Evolutionary conservation across 2,329 filamentous ascomycete genomes (phyloP), one percentile per base, ranked within the genome.

Genomic region (Tolypocladium cylindrosporum): DNA sequence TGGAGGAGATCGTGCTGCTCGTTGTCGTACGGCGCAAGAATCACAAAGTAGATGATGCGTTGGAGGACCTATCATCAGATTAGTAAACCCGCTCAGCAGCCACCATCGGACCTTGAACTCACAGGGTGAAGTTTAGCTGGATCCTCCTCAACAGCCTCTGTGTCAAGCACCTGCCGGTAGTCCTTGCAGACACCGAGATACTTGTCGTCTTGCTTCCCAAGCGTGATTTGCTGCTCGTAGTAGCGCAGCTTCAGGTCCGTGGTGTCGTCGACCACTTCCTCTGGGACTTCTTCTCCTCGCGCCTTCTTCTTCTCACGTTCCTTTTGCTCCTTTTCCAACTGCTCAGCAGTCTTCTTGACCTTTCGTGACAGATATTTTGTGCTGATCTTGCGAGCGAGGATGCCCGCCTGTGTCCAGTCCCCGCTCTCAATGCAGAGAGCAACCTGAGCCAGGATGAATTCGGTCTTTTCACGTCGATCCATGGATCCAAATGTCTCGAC

Each of bases 401-500:
- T 97, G 55, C 87, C 86, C 37, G 93, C 94, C 73, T 99, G 95
- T 67, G 88, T 95, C 92, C 92, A 99, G 72, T 99, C 94, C 58
- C 87, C 89, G 68, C 87, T 93, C 75, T 97, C 89, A 72, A 99
- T 97, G 77, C 94, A 99, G 56, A 99, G 83, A 40, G 86, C 83
- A 45, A 97, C 93, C 75, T 99, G 94, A 61, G 95, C 90, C 56
- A 99, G 80, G 69, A 99, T 99, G 72, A 99, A 99, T 69, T 97
- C 94, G 5, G 92, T 97, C 87, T 99, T 99, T 74, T 99, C 94
- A 66, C 94, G 85, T 67, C 94, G 84, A 62, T 91, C 89, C 94
- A 99, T 99, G 27, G 93, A 97, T 10, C 94, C 94, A 72, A 99
- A 99, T 0, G 94, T 99, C 81, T 99, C 94, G 55, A 99, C 94